Percentiles rank a stretch among this genome's conserved stretches.
Conservation (phyloP, 345 rosid species). For the Trapa bicornis region DNA sequence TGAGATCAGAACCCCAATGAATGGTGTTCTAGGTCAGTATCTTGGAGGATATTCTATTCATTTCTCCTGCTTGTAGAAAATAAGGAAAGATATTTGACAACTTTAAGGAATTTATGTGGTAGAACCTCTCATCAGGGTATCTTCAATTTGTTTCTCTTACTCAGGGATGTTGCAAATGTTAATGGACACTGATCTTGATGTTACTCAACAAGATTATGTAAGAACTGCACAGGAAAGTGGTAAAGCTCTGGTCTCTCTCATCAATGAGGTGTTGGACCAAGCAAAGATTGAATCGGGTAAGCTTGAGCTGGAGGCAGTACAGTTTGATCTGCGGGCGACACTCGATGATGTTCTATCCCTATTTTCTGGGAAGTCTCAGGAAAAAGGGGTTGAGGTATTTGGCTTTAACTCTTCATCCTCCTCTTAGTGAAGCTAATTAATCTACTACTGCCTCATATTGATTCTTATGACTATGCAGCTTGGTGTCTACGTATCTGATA, state of each 20-base stretch:
- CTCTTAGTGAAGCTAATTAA: not conserved
- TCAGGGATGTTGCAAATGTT: slow-evolving; percentile 93
- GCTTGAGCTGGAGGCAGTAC: slow-evolving; percentile 85
- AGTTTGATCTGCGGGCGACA: slow-evolving; percentile 61
- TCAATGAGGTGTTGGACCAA: slow-evolving; percentile 88
- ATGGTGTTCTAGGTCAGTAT: slow-evolving; percentile 90
- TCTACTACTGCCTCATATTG: slow-evolving; percentile 9
- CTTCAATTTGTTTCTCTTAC: slow-evolving; percentile 13
- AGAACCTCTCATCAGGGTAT: not conserved
- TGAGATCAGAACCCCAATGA: slow-evolving; percentile 98
- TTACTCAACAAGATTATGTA: slow-evolving; percentile 78
- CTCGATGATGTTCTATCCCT: slow-evolving; percentile 91
- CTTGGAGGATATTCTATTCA: not conserved
- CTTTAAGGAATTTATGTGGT: not conserved
- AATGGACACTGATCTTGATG: slow-evolving; percentile 83
- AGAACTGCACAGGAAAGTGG: slow-evolving; percentile 94
- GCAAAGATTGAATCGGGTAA: slow-evolving; percentile 96
- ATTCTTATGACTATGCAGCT: slow-evolving; percentile 37
- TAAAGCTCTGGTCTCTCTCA: slow-evolving; percentile 76
- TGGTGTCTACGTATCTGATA: slow-evolving; percentile 82
- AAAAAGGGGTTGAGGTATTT: slow-evolving; percentile 82
- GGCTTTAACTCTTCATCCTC: not conserved
- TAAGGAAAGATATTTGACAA: not conserved
- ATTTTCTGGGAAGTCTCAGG: slow-evolving; percentile 79
- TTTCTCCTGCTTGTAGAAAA: not conserved